A percentile compares a stretch with the other conserved stretches of the same genome.
phyloP scores from a whole-genome alignment of 1,284 basidiomycete genomes.

The Ceratobasidium sp. region DNA sequence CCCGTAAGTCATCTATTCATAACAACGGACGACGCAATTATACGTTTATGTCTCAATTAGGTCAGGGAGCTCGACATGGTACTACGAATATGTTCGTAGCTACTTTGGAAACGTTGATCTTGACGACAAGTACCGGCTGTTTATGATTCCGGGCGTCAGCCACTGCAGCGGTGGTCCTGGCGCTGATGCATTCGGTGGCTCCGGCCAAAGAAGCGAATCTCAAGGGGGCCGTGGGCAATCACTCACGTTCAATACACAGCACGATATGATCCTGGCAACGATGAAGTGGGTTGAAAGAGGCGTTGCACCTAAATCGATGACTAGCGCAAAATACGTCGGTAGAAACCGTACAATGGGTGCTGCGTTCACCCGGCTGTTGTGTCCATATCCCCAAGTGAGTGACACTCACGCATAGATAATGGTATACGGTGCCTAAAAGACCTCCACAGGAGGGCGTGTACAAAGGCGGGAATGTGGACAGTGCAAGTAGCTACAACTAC shows the following conservation, averaged over 20 bases:
- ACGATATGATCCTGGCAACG: neutral
- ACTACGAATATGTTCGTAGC: constrained; percentile 31
- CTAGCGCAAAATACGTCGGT: constrained; percentile 10
- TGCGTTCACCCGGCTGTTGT: constrained; percentile 12
- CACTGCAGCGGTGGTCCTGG: constrained; percentile 34
- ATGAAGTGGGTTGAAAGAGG: constrained; percentile 22
- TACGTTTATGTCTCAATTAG: neutral
- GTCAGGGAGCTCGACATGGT: constrained; percentile 31
- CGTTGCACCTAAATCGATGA: constrained; percentile 1
- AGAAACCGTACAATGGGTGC: neutral
- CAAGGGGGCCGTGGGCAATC: constrained; percentile 21
- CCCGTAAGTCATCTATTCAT: neutral
- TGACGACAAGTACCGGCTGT: constrained; percentile 24
- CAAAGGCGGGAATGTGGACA: constrained; percentile 5
- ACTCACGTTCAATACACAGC: neutral
- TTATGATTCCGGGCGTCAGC: constrained; percentile 29
- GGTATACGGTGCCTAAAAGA: too few species aligned
- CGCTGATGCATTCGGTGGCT: constrained; percentile 32
- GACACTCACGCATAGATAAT: neutral
- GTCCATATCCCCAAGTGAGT: constrained; percentile 20
- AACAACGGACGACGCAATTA: neutral
- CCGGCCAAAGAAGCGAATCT: constrained; percentile 9
- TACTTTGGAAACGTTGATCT: constrained; percentile 27
- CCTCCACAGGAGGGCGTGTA: constrained; percentile 9
- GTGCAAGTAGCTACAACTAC: constrained; percentile 11